These are phyloP conservation scores for Clitopilus hobsonii DNA, from an alignment of 768 basidiomycete species.

Conservation along the genomic window DNA sequence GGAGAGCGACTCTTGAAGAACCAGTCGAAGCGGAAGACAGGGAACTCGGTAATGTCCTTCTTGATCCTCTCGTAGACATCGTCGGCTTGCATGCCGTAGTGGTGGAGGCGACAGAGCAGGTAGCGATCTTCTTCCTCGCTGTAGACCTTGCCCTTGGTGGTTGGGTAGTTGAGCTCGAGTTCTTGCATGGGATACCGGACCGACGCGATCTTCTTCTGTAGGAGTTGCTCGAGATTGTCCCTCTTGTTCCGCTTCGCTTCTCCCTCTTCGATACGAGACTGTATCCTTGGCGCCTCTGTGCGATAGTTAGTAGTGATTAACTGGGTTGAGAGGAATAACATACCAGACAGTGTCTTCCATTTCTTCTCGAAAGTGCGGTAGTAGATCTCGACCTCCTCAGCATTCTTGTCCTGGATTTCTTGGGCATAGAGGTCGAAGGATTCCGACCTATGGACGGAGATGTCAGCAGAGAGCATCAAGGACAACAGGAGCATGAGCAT, in stretches of 20 bases:
- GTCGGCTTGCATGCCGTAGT: constrained; percentile 85
- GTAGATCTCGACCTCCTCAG: constrained; percentile 75
- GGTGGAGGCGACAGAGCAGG: constrained; percentile 80
- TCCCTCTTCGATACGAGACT: constrained; percentile 81
- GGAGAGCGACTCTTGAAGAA: constrained; percentile 93
- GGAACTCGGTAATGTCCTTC: constrained; percentile 94
- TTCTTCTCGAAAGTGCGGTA: constrained; percentile 84
- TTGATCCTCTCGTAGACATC: constrained; percentile 95
- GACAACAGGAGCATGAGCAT: constrained; percentile 14
- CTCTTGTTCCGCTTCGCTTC: constrained; percentile 88
- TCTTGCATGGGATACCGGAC: constrained; percentile 95
- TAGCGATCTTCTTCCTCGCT: constrained; percentile 97
- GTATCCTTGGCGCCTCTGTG: constrained; percentile 74
- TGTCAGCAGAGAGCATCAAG: background rate
- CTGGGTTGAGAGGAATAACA: constrained; percentile 12
- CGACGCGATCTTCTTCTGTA: constrained; percentile 77
- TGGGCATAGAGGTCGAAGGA: constrained; percentile 64
- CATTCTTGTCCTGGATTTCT: constrained; percentile 81
- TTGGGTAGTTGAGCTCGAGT: constrained; percentile 91
- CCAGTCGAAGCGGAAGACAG: constrained; percentile 97
- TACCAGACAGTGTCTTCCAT: constrained; percentile 80
- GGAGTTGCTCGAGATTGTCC: constrained; percentile 72
- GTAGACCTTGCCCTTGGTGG: constrained; percentile 95
- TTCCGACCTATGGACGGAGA: constrained; percentile 45
- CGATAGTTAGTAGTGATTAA: background rate